Evolutionary conservation across 2,329 filamentous ascomycete genomes (phyloP).

Genomic region (Stachybotrys elegans): DNA sequence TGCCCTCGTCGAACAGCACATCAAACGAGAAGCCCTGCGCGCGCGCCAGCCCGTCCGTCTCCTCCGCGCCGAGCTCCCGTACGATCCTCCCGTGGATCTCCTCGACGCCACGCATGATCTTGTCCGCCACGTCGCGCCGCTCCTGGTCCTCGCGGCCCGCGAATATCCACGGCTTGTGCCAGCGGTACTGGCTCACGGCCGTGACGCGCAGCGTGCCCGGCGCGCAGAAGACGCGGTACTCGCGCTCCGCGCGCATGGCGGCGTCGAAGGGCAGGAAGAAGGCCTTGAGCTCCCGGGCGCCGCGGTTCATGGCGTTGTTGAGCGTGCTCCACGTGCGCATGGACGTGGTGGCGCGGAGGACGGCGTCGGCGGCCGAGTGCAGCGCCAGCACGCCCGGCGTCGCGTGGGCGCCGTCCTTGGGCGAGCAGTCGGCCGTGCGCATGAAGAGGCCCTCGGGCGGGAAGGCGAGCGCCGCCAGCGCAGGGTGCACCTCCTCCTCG

Average conservation of each 20-base stretch:
- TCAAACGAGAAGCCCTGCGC: conserved; percentile 39
- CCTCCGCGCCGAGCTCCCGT: conserved; percentile 9
- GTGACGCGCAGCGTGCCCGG: conserved; percentile 25
- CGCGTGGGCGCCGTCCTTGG: conserved; percentile 31
- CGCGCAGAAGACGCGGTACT: conserved; percentile 40
- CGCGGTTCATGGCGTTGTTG: conserved; percentile 14
- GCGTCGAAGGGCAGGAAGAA: conserved; percentile 36
- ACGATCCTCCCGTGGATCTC: conserved; percentile 21
- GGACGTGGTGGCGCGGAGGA: conserved; percentile 33
- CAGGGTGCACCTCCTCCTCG: conserved; percentile 20
- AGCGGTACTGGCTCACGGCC: conserved; percentile 35
- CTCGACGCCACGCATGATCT: conserved; percentile 14
- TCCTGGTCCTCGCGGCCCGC: conserved; percentile 4
- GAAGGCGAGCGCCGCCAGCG: conserved; percentile 18
- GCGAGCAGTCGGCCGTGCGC: conserved; percentile 34
- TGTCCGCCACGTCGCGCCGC: conserved; percentile 10
- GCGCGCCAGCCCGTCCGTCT: conserved; percentile 22
- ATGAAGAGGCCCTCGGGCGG: conserved; percentile 34
- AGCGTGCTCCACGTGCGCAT: conserved; percentile 28
- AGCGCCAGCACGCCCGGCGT: conserved; percentile 19
- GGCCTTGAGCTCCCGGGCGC: conserved; percentile 18
- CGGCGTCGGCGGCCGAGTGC: conserved; percentile 24
- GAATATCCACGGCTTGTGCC: conserved; percentile 30
- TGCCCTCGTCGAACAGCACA: conserved; percentile 27
- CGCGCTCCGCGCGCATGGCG: conserved; percentile 28